Conservation (phyloP, 768 basidiomycete species). For the Suillus alpinus region DNA sequence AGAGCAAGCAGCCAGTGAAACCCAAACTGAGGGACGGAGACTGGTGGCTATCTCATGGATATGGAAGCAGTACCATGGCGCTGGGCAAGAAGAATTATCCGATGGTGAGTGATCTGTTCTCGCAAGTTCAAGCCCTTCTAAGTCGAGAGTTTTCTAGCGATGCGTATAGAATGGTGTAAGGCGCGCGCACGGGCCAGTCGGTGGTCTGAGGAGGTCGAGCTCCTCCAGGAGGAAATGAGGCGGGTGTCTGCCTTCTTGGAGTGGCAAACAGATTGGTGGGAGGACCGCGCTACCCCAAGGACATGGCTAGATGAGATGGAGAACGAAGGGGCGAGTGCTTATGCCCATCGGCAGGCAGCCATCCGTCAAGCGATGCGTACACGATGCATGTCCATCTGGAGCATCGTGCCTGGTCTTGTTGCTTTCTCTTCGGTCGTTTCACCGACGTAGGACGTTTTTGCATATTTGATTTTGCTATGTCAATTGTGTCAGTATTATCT, state of each 20-base stretch:
- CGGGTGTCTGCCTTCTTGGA: neutral
- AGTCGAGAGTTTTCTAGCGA: neutral
- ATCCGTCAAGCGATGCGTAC: neutral
- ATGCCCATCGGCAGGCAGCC: neutral
- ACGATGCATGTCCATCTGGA: neutral
- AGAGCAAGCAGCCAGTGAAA: neutral
- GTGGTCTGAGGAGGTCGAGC: constrained; percentile 1
- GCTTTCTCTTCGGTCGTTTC: neutral
- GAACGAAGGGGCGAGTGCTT: neutral
- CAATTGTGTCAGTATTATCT: neutral
- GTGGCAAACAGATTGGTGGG: neutral
- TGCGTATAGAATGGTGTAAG: neutral
- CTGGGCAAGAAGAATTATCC: neutral
- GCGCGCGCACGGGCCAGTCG: neutral
- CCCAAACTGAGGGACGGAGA: neutral
- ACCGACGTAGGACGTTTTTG: neutral
- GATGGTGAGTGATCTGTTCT: neutral
- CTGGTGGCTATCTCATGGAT: neutral
- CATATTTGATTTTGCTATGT: neutral
- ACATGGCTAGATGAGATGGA: neutral
- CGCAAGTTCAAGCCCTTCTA: neutral
- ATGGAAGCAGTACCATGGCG: neutral
- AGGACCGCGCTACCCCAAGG: neutral
- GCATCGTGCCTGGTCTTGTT: neutral
- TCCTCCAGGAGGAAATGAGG: constrained; percentile 1